phyloP scores from a whole-genome alignment of 805 yeast species.

The Candida berthetii region DNA sequence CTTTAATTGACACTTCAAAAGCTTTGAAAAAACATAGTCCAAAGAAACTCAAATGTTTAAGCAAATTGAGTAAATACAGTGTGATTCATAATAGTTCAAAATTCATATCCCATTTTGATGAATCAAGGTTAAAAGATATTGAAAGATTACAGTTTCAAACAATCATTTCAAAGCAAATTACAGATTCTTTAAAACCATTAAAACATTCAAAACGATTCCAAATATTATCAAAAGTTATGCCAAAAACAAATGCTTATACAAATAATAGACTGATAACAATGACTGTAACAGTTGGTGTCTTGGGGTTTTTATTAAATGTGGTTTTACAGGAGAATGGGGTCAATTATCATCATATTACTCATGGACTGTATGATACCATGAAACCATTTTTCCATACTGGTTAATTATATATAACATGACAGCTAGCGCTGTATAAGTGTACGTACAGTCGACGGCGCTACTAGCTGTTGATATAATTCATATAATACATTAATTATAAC shows the following conservation, averaged over 20 bases:
- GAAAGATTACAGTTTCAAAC: too few relatives aligned
- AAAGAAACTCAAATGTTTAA: constrained; percentile 3
- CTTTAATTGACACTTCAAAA: constrained; percentile 17
- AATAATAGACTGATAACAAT: constrained; percentile 1
- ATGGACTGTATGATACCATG: too few relatives aligned
- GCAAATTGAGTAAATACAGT: constrained; percentile 18
- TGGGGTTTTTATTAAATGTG: constrained; percentile 2
- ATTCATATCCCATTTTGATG: too few relatives aligned
- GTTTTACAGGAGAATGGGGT: neutral
- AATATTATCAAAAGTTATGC: too few relatives aligned
- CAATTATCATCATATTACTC: neutral
- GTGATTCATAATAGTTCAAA: constrained; percentile 18
- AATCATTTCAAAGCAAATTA: neutral
- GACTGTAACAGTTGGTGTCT: constrained; percentile 7
- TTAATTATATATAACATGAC: too few relatives aligned
- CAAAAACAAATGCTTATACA: neutral
- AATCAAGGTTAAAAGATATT: too few relatives aligned
- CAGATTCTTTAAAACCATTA: neutral
- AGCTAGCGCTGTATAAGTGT: too few relatives aligned
- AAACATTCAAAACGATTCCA: neutral
- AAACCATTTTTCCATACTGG: too few relatives aligned
- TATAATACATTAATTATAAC: too few relatives aligned
- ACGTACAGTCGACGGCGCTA: too few relatives aligned
- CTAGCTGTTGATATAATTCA: too few relatives aligned
- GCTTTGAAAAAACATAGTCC: constrained; percentile 3